Evolutionary conservation across 1,139 yeast genomes (phyloP).

Genomic region (Yamadazyma taylorii): DNA sequence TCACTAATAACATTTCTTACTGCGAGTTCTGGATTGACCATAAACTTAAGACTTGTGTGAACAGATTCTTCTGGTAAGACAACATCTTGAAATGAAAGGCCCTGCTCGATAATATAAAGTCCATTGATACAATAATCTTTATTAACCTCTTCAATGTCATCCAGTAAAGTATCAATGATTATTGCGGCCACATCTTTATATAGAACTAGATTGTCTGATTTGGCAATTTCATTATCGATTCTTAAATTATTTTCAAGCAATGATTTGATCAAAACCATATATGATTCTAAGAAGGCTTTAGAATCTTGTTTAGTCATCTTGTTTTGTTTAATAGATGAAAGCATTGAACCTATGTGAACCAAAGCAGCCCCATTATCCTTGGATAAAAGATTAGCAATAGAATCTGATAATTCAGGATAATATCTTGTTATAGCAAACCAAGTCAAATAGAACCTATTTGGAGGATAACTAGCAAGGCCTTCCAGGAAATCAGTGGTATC

Average conservation of each 20-base stretch:
- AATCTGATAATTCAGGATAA: conserved; percentile 50
- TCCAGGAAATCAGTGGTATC: conserved; percentile 13
- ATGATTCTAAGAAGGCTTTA: conserved; percentile 2
- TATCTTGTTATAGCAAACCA: conserved; percentile 50
- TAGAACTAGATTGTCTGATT: conserved; percentile 1
- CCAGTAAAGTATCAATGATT: conserved; percentile 1
- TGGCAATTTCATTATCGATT: conserved; percentile 1
- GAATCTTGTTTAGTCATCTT: conserved; percentile 1
- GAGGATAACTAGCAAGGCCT: conserved; percentile 25
- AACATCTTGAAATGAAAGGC: conserved; percentile 44
- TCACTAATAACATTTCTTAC: conserved; percentile 14
- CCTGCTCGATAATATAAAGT: conserved; percentile 48
- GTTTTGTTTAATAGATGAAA: conserved; percentile 2
- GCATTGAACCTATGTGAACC: background rate
- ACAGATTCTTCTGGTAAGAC: conserved; percentile 29
- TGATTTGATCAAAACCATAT: conserved; percentile 8
- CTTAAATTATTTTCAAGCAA: conserved; percentile 6
- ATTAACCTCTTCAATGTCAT: conserved; percentile 8
- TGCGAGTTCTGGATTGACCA: conserved; percentile 12
- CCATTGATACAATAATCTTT: conserved; percentile 24
- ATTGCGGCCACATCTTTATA: conserved; percentile 7
- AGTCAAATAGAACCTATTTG: conserved; percentile 39
- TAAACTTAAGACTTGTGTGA: conserved; percentile 14
- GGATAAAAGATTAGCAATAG: conserved; percentile 49
- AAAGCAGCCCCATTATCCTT: conserved; percentile 4